These are phyloP conservation scores for Luvunga scandens DNA, from an alignment of 345 rosid genomes.

Conservation along the genomic window DNA sequence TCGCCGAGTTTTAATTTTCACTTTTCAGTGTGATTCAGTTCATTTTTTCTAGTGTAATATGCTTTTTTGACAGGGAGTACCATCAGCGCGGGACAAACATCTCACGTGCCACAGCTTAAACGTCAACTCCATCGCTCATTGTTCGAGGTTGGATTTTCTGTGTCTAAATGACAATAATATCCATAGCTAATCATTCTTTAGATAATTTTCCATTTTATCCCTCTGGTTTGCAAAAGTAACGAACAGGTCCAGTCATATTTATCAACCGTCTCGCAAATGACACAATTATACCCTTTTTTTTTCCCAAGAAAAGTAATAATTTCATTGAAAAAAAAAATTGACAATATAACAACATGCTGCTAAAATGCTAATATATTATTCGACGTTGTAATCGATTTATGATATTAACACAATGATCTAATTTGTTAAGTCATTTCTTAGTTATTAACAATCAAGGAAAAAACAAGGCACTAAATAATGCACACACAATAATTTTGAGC, in stretches of 20 bases:
- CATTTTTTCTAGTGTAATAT: not conserved
- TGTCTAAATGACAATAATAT: slow-evolving; percentile 16
- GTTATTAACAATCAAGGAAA: too few relatives aligned
- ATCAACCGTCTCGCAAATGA: too few relatives aligned
- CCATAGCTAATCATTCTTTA: not conserved
- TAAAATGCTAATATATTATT: too few relatives aligned
- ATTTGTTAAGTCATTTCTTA: too few relatives aligned
- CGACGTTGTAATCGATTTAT: too few relatives aligned
- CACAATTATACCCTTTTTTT: too few relatives aligned
- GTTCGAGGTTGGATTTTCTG: slow-evolving; percentile 10
- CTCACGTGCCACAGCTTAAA: slow-evolving; percentile 25
- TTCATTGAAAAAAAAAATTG: too few relatives aligned
- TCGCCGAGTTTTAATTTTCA: not conserved
- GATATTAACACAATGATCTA: too few relatives aligned
- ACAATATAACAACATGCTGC: too few relatives aligned
- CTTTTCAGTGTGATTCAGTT: not conserved
- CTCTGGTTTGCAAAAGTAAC: not conserved
- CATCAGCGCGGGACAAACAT: slow-evolving; percentile 8
- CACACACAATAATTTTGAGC: too few relatives aligned
- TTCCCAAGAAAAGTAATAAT: too few relatives aligned
- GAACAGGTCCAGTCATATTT: not conserved
- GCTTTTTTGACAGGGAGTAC: not conserved
- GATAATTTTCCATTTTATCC: not conserved
- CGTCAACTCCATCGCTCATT: slow-evolving; percentile 21
- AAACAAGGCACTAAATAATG: too few relatives aligned